phyloP scores from a whole-genome alignment of 2,329 filamentous ascomycete genomes.

The Venturia pyrina region DNA sequence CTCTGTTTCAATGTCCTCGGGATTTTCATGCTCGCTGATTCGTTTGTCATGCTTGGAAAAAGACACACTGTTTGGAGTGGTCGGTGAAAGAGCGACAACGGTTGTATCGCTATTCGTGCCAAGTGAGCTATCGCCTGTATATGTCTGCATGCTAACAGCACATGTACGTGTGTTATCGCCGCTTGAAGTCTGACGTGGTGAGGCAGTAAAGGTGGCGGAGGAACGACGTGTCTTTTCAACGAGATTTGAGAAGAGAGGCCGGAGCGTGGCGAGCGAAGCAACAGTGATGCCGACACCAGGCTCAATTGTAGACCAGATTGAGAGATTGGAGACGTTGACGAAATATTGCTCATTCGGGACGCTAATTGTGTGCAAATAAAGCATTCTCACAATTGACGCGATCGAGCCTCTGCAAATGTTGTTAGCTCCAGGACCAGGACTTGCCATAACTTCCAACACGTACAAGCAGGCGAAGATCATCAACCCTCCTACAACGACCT shows the following conservation, averaged over 20 bases:
- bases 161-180: background rate
- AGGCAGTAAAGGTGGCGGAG: background rate
- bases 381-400: slow-evolving; percentile 12
- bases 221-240: background rate
- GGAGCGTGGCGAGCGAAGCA: slow-evolving; percentile 9
- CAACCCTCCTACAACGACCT: slow-evolving; percentile 30
- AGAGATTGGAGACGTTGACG: background rate
- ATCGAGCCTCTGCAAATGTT: background rate
- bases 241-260: slow-evolving; percentile 1
- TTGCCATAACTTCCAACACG: background rate
- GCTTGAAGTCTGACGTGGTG: background rate
- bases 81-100: background rate
- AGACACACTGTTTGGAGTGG: background rate
- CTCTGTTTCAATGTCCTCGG: slow-evolving; percentile 56
- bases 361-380: slow-evolving; percentile 1
- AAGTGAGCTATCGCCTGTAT: background rate
- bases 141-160: background rate
- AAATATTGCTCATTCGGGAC: slow-evolving; percentile 1
- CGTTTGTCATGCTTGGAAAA: background rate
- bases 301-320: slow-evolving; percentile 11
- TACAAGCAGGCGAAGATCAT: slow-evolving; percentile 30
- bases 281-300: slow-evolving; percentile 10
- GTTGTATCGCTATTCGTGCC: background rate
- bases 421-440: background rate
- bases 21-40: slow-evolving; percentile 49